phyloP scores from a whole-genome alignment of 1,284 basidiomycete genomes.

The Agroathelia rolfsii region DNA sequence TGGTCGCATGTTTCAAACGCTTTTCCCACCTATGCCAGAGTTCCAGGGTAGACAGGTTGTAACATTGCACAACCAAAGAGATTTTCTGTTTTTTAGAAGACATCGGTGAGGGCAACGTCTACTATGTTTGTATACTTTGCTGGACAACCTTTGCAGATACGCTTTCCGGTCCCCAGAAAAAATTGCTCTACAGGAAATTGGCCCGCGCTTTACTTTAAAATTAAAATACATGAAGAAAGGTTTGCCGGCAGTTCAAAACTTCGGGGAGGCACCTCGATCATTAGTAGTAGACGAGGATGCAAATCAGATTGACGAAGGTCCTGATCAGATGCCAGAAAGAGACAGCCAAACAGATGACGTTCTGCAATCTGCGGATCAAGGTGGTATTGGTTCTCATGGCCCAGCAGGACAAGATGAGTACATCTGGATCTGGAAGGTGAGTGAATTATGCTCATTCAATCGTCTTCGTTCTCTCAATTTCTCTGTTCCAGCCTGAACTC shows the following conservation, averaged over 20 bases:
- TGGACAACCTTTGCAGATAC: conserved; percentile 49
- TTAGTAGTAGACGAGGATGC: too few species aligned
- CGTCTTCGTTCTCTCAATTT: too few species aligned
- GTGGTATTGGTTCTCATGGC: too few species aligned
- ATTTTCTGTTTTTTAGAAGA: conserved; percentile 95
- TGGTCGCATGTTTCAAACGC: conserved; percentile 89
- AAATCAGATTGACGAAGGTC: too few species aligned
- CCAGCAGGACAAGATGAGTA: conserved; percentile 62
- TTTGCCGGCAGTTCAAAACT: conserved; percentile 67
- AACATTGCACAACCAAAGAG: conserved; percentile 94
- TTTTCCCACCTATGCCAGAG: conserved; percentile 92
- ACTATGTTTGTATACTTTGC: conserved; percentile 3
- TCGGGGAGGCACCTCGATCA: conserved; percentile 55
- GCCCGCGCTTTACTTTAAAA: conserved; percentile 95
- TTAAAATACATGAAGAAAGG: conserved; percentile 84
- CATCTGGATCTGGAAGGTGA: conserved; percentile 75
- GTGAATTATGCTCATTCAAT: too few species aligned
- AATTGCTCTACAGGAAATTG: conserved; percentile 94
- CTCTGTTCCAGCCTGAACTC: too few species aligned
- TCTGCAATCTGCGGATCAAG: too few species aligned
- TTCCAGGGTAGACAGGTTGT: conserved; percentile 97
- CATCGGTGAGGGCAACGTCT: conserved; percentile 50
- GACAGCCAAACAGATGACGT: too few species aligned
- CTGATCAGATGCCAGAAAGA: too few species aligned
- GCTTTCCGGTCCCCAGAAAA: conserved; percentile 88